These are phyloP conservation scores for Trichoderma sp. DNA, from an alignment of 2,329 filamentous ascomycete genomes.

Conservation along the genomic window DNA sequence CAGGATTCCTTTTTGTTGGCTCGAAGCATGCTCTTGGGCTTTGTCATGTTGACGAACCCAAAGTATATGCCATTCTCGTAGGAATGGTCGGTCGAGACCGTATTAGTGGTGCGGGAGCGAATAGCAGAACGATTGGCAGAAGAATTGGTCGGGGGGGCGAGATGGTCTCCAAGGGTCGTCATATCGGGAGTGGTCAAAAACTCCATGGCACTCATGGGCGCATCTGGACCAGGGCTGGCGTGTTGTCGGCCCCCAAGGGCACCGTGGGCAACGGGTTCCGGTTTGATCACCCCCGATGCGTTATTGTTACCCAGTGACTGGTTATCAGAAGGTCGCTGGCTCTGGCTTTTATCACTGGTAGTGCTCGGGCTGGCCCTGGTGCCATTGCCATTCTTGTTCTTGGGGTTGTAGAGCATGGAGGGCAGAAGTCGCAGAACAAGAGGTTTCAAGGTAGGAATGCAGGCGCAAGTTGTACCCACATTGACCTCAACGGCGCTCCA, in stretches of 20 bases:
- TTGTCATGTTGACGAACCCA: slow-evolving; percentile 71
- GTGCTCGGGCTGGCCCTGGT: slow-evolving; percentile 28
- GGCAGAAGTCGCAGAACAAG: slow-evolving; percentile 67
- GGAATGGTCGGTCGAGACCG: slow-evolving; percentile 37
- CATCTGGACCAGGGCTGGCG: background rate
- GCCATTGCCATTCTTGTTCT: slow-evolving; percentile 42
- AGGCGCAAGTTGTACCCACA: slow-evolving; percentile 83
- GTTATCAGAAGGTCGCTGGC: slow-evolving; percentile 32
- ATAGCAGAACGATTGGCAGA: background rate
- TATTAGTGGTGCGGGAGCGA: slow-evolving; percentile 32
- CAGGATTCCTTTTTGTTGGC: slow-evolving; percentile 63
- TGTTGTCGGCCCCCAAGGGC: background rate
- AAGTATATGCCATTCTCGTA: slow-evolving; percentile 60
- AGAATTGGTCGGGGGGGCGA: background rate
- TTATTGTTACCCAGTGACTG: slow-evolving; percentile 27
- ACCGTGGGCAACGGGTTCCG: slow-evolving; percentile 26
- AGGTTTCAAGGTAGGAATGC: slow-evolving; percentile 89
- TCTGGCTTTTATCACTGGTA: slow-evolving; percentile 30
- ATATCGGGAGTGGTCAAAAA: slow-evolving; percentile 47
- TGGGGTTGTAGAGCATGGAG: slow-evolving; percentile 52
- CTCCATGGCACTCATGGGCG: slow-evolving; percentile 38
- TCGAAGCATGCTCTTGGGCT: slow-evolving; percentile 68
- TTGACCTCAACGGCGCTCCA: slow-evolving; percentile 94
- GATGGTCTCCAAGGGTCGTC: slow-evolving; percentile 13
- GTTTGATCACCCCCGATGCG: slow-evolving; percentile 26